Conservation (phyloP, 176 grass and related monocot species). For the Juncus effusus region DNA sequence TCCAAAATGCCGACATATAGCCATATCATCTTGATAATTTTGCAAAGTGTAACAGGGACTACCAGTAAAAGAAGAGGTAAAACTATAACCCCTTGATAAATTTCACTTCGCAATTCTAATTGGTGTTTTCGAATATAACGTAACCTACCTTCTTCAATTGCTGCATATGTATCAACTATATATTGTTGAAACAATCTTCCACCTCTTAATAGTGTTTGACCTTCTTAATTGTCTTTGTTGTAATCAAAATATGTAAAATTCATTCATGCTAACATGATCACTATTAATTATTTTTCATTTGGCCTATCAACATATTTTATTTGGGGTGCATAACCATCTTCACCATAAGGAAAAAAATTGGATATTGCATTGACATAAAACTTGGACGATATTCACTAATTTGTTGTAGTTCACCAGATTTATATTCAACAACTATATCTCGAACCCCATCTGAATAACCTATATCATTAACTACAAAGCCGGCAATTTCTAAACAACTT, state of each 20-base stretch:
- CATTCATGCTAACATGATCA: too few species aligned
- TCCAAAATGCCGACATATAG: too few species aligned
- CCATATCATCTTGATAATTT: conserved; percentile 42
- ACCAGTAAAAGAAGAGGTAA: conserved; percentile 20
- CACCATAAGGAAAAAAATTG: conserved; percentile 30
- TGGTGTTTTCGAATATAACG: conserved; percentile 22
- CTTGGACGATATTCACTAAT: background rate
- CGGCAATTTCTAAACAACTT: conserved; percentile 6
- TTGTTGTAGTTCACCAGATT: background rate
- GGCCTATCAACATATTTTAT: too few species aligned
- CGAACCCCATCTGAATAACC: background rate
- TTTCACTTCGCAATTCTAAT: conserved; percentile 11
- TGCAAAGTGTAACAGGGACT: conserved; percentile 26
- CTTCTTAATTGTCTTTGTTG: too few species aligned
- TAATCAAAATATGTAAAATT: too few species aligned
- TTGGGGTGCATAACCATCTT: too few species aligned
- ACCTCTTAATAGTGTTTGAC: too few species aligned
- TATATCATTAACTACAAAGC: conserved; percentile 22
- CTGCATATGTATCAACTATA: background rate
- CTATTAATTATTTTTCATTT: too few species aligned
- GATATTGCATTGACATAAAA: conserved; percentile 27
- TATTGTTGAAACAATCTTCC: too few species aligned
- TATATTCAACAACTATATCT: conserved; percentile 25
- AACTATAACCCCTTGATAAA: conserved; percentile 20
- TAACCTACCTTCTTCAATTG: conserved; percentile 9